Base-by-base conservation (phyloP, 495 filamentous ascomycete genomes). In the Immersiella caudata region DNA sequence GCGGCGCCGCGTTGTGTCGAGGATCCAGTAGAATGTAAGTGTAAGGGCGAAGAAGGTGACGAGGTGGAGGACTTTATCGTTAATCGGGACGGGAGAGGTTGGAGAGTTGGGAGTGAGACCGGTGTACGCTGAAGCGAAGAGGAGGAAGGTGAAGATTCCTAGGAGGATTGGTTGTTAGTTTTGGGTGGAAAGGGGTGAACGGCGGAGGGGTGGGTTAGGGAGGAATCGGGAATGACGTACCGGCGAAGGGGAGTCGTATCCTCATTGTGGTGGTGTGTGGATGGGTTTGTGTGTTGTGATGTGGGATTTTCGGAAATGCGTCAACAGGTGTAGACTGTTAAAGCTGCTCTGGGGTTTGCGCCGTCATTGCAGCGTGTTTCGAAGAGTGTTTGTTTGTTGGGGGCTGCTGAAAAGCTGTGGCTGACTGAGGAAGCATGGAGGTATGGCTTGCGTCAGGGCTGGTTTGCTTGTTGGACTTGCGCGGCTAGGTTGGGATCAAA, bases 1-100 rank as follows among this genome's bases (percentile, higher is more conserved):
- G 66, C 94, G 90, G 33, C 93, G 87, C 58, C 96, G 91, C 58
- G 89, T 88, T 52, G 94, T 93, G 74, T 99, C 95, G 73, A 97
- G 78, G 73, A 96, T 90, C 94, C 94, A 99, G 88, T 99, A 99
- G 86, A 97, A 98, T 71, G 83, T 81, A 46, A 91, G 77, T 14
- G 96, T 94, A 25, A 99, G 82, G 65, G 91, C 70, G 86, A 97
- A 96, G 83, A 99, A 97, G 68, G 91, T 92, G 58, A 94, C 54
- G 73, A 93, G 82, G 77, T 98, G 96, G 26, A 99, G 87, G 75
- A 91, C 81, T 79, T 97, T 97, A 85, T 97, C 93, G 83, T 94
- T 93, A 65, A 87, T 71, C 67, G 75, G 57, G 62, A 66, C 8
- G 29, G 40, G 67, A 86, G 84, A 63, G 91, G 71, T 65, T 87